Evolutionary conservation across 139 green algal genomes (phyloP).

Genomic region (Chlorella sp.): DNA sequence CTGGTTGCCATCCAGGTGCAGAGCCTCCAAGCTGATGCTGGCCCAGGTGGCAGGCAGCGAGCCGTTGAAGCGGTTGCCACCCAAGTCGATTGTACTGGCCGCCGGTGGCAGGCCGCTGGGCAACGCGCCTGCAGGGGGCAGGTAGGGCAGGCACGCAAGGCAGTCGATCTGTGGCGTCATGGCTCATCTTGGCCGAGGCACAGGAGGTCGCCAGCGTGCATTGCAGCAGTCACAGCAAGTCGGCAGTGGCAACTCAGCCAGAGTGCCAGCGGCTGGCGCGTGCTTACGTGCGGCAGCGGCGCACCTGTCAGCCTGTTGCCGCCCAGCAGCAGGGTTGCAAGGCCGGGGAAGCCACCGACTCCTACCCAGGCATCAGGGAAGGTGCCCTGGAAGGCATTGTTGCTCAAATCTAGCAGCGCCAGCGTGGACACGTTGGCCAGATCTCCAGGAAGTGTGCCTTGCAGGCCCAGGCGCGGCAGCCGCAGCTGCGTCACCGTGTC

Average conservation of each 20-base stretch:
- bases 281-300: too few relatives aligned
- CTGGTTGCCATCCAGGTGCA: constrained; percentile 41
- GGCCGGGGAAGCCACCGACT: neutral
- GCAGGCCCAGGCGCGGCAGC: constrained; percentile 19
- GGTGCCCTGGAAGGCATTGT: neutral
- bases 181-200: too few relatives aligned
- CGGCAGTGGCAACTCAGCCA: neutral
- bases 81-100: neutral
- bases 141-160: neutral
- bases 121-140: neutral
- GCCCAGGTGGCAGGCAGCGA: constrained; percentile 37
- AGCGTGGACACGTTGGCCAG: constrained; percentile 26
- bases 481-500: neutral
- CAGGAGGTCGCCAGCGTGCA: too few relatives aligned
- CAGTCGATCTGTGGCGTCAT: neutral
- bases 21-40: neutral
- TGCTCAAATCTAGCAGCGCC: constrained; percentile 13
- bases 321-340: neutral
- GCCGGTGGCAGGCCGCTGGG: neutral
- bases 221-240: too few relatives aligned
- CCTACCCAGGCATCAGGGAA: neutral
- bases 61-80: constrained; percentile 32
- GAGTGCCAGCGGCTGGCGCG: too few relatives aligned
- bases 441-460: constrained; percentile 19
- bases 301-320: constrained; percentile 15